Evolutionary conservation across 83 land plant genomes (phyloP), one percentile per base, ranked within the genome.

Genomic region (Picea engelmannii): DNA sequence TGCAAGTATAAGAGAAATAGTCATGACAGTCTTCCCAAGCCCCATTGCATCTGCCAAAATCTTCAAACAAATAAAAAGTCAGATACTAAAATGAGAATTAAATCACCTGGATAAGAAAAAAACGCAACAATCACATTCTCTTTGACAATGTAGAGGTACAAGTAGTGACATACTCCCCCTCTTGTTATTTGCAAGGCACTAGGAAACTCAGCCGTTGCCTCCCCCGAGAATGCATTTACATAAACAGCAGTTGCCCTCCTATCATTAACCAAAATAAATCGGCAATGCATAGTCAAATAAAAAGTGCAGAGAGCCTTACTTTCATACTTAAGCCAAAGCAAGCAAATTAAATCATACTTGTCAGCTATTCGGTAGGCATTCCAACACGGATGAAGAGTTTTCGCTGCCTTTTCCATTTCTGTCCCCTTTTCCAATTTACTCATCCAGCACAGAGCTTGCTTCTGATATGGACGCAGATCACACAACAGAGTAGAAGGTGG

Each of bases 31-130:
- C 74, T 96, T 96, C 27, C 95, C 98, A 62, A 96, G 91, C 12
- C 95, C 98, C 97, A 96, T 96, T 76, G 97, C 98, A 91, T 96
- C 97, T 80, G 97, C 95, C 60, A 96, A 82, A 77, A 96, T 92
- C 98, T 94, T 80, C 64, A 84, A 3, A 20, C 20, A 79, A 79
- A 86, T 12, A 20, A 38, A 58, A 38, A 84, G 4, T 58, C 49
- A 42, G n/a, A 61, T 42, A 5, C 24, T 6, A 27, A 49, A 13
- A 65, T 4, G 24, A 42, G 27, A 64, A 20, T 23, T 7, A 23
- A 81, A 68, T 47, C 79, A 20, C 49, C 80, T 71, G n/a, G 18
- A 66, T 63, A 40, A 64, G 38, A 60, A 8, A 47, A 13, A 31
- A 68, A 8, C 15, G 2, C 1, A n/a, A 79, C 6, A 62, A 61